A percentile compares a stretch with the other conserved stretches of the same genome.
Conservation (phyloP, 176 grass and related monocot genomes). For the Saccharum officinarum region DNA sequence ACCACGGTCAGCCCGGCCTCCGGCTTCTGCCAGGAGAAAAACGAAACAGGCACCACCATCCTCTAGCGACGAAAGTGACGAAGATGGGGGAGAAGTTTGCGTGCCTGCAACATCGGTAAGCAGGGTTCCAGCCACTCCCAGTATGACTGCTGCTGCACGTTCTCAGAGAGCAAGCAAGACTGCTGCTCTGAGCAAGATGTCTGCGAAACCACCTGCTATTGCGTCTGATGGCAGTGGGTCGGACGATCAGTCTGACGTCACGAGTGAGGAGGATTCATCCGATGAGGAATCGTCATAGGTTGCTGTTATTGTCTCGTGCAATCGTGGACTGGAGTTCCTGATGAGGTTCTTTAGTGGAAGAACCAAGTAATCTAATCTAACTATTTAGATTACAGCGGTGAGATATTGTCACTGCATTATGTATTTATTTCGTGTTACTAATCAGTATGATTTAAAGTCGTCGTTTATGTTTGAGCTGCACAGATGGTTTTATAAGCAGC, state of each 20-base stretch:
- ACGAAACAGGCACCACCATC: slow-evolving; percentile 41
- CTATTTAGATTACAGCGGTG: not conserved
- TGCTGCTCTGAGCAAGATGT: slow-evolving; percentile 70
- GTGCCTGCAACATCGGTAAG: slow-evolving; percentile 20
- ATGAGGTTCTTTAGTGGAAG: slow-evolving; percentile 25
- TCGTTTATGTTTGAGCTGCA: not conserved
- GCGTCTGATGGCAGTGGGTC: slow-evolving; percentile 33
- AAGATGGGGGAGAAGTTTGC: not conserved
- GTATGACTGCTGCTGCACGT: slow-evolving; percentile 33
- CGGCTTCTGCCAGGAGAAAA: slow-evolving; percentile 57
- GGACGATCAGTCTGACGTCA: slow-evolving; percentile 41
- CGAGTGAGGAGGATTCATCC: slow-evolving; percentile 49
- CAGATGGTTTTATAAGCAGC: too few species aligned
- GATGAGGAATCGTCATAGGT: slow-evolving; percentile 22
- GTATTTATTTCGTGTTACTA: not conserved
- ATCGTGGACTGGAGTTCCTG: not conserved
- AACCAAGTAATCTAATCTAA: not conserved
- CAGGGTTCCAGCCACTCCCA: slow-evolving; percentile 47
- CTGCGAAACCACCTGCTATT: slow-evolving; percentile 27
- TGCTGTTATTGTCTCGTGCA: not conserved
- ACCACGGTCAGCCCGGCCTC: slow-evolving; percentile 52
- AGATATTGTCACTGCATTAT: not conserved
- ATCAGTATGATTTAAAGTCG: not conserved
- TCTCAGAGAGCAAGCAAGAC: slow-evolving; percentile 85
- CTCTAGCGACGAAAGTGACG: slow-evolving; percentile 40